phyloP scores from a whole-genome alignment of 1,139 yeast species.

The Debaryomyces subglobosus region DNA sequence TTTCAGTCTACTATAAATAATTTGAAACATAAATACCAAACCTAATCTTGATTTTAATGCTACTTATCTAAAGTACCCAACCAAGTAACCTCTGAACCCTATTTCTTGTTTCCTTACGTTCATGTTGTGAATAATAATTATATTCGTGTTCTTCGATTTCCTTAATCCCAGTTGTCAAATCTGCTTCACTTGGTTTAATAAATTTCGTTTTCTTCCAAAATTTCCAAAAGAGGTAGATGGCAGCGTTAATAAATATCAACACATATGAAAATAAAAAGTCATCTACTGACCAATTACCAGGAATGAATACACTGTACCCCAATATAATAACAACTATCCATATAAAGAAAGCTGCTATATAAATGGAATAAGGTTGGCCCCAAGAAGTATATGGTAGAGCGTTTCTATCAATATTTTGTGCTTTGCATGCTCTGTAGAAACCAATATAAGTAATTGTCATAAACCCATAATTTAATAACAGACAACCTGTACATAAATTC shows the following conservation, averaged over 20 bases:
- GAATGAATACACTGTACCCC: slow-evolving; percentile 44
- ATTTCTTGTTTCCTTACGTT: no score
- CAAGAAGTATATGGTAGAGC: slow-evolving; percentile 33
- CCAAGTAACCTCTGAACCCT: no score
- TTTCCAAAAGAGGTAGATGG: slow-evolving; percentile 37
- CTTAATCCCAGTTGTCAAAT: slow-evolving; percentile 37
- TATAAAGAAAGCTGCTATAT: slow-evolving; percentile 31
- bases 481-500: slow-evolving; percentile 77
- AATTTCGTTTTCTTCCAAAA: slow-evolving; percentile 33
- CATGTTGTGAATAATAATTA: slow-evolving; percentile 33
- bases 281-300: slow-evolving; percentile 31
- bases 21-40: no score
- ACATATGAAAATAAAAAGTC: slow-evolving; percentile 46
- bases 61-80: no score
- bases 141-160: slow-evolving; percentile 49
- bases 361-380: slow-evolving; percentile 36
- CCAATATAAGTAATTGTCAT: slow-evolving; percentile 61
- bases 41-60: no score
- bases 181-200: slow-evolving; percentile 34
- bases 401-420: slow-evolving; percentile 34
- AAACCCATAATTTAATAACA: slow-evolving; percentile 68
- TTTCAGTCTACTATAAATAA: no score
- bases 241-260: slow-evolving; percentile 38
- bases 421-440: slow-evolving; percentile 63
- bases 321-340: slow-evolving; percentile 40